Percentiles rank a stretch among this genome's conserved stretches.
Conservation (phyloP, 768 basidiomycete genomes). For the Pluteus cervinus region DNA sequence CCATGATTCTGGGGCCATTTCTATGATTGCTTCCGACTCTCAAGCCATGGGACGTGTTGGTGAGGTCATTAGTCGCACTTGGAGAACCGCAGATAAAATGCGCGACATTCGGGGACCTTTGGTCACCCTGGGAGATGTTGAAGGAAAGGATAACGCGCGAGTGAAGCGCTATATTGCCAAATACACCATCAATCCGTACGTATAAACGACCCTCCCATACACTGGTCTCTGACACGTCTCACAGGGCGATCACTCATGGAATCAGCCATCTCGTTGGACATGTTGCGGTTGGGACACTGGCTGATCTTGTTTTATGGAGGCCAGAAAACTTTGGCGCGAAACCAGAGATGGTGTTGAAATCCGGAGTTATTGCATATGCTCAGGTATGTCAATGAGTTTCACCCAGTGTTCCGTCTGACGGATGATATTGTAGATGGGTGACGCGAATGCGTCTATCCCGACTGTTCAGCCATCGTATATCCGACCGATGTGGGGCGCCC, state of each 20-base stretch:
- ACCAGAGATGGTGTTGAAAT: slow-evolving; percentile 93
- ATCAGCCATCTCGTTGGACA: slow-evolving; percentile 86
- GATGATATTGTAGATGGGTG: slow-evolving; percentile 68
- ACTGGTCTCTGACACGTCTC: slow-evolving; percentile 3
- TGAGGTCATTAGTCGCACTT: slow-evolving; percentile 88
- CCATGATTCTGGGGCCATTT: slow-evolving; percentile 89
- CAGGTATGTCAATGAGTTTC: slow-evolving; percentile 44
- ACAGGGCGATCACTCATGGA: slow-evolving; percentile 89
- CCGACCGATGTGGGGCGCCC: slow-evolving; percentile 91
- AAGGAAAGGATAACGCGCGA: slow-evolving; percentile 74
- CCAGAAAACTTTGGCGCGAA: slow-evolving; percentile 90
- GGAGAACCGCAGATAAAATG: slow-evolving; percentile 98
- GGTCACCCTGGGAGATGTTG: slow-evolving; percentile 57
- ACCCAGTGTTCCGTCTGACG: background rate
- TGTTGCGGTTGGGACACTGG: slow-evolving; percentile 74
- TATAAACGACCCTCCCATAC: slow-evolving; percentile 12
- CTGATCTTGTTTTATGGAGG: slow-evolving; percentile 95
- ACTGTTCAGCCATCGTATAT: slow-evolving; percentile 86
- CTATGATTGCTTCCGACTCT: slow-evolving; percentile 94
- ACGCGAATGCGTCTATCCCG: slow-evolving; percentile 94
- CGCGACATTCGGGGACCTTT: slow-evolving; percentile 73
- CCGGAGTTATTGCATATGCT: slow-evolving; percentile 88
- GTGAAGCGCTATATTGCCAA: slow-evolving; percentile 96
- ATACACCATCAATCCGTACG: slow-evolving; percentile 96
- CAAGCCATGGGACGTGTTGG: slow-evolving; percentile 99